These are phyloP conservation scores for Leishmania guyanensis DNA, from an alignment of 208 protist species.

Conservation along the genomic window DNA sequence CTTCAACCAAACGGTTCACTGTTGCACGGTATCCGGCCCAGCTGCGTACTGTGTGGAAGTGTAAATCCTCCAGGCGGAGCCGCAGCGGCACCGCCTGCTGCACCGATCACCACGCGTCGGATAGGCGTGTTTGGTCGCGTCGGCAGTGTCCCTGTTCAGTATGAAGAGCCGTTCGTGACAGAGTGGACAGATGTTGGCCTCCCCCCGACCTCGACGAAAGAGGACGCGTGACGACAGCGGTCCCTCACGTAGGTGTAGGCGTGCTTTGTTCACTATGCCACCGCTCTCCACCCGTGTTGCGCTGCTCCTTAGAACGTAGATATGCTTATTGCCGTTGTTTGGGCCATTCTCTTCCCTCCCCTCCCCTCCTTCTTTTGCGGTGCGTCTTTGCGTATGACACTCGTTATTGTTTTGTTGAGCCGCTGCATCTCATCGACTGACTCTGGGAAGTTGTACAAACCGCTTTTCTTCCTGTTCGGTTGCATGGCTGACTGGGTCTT, in stretches of 20 bases:
- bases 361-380: neutral
- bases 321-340: neutral
- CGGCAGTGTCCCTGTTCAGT: slow-evolving; percentile 20
- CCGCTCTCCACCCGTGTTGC: neutral
- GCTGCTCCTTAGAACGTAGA: neutral
- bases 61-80: slow-evolving; percentile 22
- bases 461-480: neutral
- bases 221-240: neutral
- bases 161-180: slow-evolving; percentile 45
- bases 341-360: neutral
- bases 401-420: too few relatives aligned
- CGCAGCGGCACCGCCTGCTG: slow-evolving; percentile 10
- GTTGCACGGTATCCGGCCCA: slow-evolving; percentile 51
- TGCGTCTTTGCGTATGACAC: neutral
- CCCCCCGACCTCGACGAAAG: slow-evolving; percentile 25
- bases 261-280: neutral
- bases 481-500: neutral
- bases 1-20: slow-evolving; percentile 57
- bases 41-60: slow-evolving; percentile 27
- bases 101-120: slow-evolving; percentile 23
- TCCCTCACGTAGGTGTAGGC: neutral
- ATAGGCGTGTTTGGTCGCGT: slow-evolving; percentile 18
- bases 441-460: too few relatives aligned
- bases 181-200: slow-evolving; percentile 47
- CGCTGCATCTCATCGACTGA: too few relatives aligned